Evolutionary conservation across 2,329 filamentous ascomycete species (phyloP).

Genomic region (Corinectria fuckeliana): DNA sequence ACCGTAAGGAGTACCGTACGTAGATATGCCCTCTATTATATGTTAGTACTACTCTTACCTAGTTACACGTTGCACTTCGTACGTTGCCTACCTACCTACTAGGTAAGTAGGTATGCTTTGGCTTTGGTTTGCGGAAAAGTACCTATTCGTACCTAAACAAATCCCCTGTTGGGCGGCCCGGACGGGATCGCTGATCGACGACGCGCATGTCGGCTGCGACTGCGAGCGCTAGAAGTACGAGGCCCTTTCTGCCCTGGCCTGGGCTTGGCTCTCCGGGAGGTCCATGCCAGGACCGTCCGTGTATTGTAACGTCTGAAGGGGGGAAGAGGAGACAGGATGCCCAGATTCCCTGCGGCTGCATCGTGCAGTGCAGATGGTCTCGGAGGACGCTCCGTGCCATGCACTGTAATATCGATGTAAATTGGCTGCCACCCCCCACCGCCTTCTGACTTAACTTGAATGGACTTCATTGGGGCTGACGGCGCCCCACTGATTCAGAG

Average conservation of each 20-base stretch:
- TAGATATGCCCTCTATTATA: too few relatives aligned
- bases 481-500: too few relatives aligned
- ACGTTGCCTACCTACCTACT: too few relatives aligned
- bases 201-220: conserved; percentile 28
- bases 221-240: conserved; percentile 28
- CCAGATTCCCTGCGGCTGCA: conserved; percentile 10
- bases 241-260: conserved; percentile 12
- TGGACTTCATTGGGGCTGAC: too few relatives aligned
- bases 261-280: too few relatives aligned
- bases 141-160: neutral
- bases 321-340: conserved; percentile 9
- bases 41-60: too few relatives aligned
- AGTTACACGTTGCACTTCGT: too few relatives aligned
- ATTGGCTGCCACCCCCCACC: too few relatives aligned
- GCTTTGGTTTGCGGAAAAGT: too few relatives aligned
- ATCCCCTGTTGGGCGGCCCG: conserved; percentile 32
- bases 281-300: conserved; percentile 4
- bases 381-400: neutral
- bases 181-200: conserved; percentile 37
- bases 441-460: too few relatives aligned
- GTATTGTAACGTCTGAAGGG: neutral
- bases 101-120: too few relatives aligned
- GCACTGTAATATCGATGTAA: neutral
- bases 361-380: neutral
- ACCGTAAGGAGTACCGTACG: too few relatives aligned